Evolutionary conservation across 495 filamentous ascomycete genomes (phyloP), one percentile per base, ranked within the genome.

Genomic region (Penicillium pancosmium): DNA sequence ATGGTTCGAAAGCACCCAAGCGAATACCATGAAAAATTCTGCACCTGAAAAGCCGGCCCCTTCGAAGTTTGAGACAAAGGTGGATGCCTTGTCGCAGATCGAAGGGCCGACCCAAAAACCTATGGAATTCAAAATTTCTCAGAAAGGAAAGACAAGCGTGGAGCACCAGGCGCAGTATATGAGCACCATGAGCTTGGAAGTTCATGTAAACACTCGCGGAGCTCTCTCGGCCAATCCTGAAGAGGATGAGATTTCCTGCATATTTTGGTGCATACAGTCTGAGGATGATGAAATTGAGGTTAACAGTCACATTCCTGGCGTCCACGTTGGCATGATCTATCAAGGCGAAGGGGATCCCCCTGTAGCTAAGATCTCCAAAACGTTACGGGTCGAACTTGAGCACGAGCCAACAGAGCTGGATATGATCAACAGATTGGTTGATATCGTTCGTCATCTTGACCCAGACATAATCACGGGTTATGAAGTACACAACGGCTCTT

Each of bases 401-500:
- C 82, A 87, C 36, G 92, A 97, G 71, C 65, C 79, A 2, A 86
- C 87, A 1, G 94, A 98, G 73, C 82, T 97, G 4, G 91, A 95
- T 62, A 68, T 97, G 35, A 86, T 98, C 66, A 88, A 87, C 53
- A 81, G 84, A 16, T 82, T 97, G 67, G 84, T 97, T 36, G 90
- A 95, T 66, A 87, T 96, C 62, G 95, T 98, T 18, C 85, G 93
- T 44, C 74, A 74, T 9, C 79, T 88, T 62, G 94, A 98, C 67
- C 94, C 94, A 3, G 94, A 98, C 64, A 92, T 98, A 40, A 82
- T 98, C 9, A 93, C 92, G 4, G 94, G 94, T 0, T 98, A 94
- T 69, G 94, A 98, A 71, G 92, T 98, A 5, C 93, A 98, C 62
- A 91, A 90, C 50, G 79, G 82, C 54, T 96, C 92, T 4, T 98